Evolutionary conservation across 2,329 filamentous ascomycete species (phyloP), one percentile per base, ranked within the genome.

Genomic region (Leptographium flavum): DNA sequence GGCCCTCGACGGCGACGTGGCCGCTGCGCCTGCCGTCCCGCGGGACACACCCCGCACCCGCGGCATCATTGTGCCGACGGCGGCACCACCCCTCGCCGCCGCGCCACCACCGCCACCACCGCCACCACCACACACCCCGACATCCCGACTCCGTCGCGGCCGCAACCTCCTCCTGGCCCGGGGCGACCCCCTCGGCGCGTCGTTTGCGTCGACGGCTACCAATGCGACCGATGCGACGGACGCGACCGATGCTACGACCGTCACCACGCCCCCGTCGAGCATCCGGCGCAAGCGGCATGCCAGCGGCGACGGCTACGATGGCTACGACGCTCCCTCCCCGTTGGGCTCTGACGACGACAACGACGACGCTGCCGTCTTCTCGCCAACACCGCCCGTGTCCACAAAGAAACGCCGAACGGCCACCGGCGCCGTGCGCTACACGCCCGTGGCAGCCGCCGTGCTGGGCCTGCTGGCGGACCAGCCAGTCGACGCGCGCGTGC

Each of bases 391-490:
- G 23, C 25, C 38, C 11, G 4, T 25, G 11, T 41, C 46, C 37
- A 21, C 36, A 8, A 48, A 48, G 46, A 39, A 39, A 25, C 27
- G 42, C 8, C 35, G 36, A 5, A 25, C 42, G 4, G 22, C 40
- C 17, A n/a, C 22, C 37, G 37, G 23, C 15, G 11, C 17, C 19
- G 14, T 9, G 33, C 32, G 17, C 11, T 56, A 58, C 48, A 56
- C 60, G 42, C 60, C 66, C 32, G 56, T 73, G 42, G 65, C 64
- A 1, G 55, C 61, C 4, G 64, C 74, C 41, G 63, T 79, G 35
- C 64, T 78, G 59, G 52, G 54, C 1, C 54, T 79, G 5, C 64
- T 81, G 1, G 58, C 59, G 14, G 60, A 58, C 36, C 62, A 69
- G 45, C 54, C 60, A 9, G 50, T 78, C 15, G 60, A 64, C 21